Evolutionary conservation across 768 basidiomycete species (phyloP).

Genomic region (Phallus indusiatus): DNA sequence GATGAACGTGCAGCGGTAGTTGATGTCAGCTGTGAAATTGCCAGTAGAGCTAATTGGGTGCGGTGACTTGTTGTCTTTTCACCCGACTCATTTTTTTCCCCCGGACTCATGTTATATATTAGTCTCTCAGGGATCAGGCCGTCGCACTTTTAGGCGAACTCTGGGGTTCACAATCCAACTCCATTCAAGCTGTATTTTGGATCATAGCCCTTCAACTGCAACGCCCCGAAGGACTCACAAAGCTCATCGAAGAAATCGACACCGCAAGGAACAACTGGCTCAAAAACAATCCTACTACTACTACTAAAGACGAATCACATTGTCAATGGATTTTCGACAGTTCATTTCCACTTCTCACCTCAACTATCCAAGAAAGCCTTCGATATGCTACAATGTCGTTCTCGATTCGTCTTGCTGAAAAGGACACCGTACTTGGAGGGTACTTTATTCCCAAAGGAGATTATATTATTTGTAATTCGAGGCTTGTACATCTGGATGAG

Average conservation of each 20-base stretch:
- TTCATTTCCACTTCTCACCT: conserved; percentile 14
- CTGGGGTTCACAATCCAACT: conserved; percentile 19
- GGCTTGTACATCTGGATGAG: conserved; percentile 13
- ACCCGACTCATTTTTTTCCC: neutral
- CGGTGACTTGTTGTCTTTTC: neutral
- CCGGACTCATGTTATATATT: neutral
- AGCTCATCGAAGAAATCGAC: conserved; percentile 15
- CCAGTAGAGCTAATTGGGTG: neutral
- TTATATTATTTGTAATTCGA: conserved; percentile 14
- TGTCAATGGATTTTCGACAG: neutral
- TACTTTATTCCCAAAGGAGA: conserved; percentile 14
- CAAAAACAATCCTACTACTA: conserved; percentile 9
- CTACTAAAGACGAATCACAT: neutral
- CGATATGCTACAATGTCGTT: conserved; percentile 13
- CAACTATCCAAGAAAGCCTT: conserved; percentile 19
- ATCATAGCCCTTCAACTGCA: conserved; percentile 13
- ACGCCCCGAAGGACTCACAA: conserved; percentile 14
- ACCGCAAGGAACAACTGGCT: conserved; percentile 10
- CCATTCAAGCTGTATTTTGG: conserved; percentile 17
- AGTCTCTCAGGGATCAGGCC: conserved; percentile 13
- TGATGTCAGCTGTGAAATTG: neutral
- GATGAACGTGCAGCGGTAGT: neutral
- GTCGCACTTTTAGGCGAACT: conserved; percentile 10
- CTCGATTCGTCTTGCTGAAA: conserved; percentile 15
- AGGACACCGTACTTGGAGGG: conserved; percentile 13